Conservation (phyloP, 2,329 filamentous ascomycete species). For the Fusarium heterosporum region DNA sequence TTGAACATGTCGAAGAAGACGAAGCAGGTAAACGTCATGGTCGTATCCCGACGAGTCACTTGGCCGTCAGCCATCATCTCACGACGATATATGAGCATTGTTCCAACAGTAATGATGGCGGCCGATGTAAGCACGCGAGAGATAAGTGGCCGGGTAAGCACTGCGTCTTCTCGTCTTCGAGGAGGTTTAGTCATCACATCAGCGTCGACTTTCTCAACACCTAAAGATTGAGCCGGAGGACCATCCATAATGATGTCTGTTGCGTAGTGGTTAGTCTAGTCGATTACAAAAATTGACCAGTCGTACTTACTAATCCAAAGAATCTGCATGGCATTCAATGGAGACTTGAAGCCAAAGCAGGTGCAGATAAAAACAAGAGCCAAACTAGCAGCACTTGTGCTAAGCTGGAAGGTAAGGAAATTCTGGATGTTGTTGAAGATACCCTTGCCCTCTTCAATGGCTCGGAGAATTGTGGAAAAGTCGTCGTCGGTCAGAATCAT, state of each 20-base stretch:
- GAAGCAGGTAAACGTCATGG: constrained; percentile 99
- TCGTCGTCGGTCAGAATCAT: constrained; percentile 93
- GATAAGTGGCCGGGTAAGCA: constrained; percentile 87
- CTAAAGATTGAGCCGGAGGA: constrained; percentile 94
- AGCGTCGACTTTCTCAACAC: constrained; percentile 93
- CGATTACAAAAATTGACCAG: not conserved
- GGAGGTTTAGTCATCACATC: constrained; percentile 94
- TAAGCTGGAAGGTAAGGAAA: constrained; percentile 97
- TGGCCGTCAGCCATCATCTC: constrained; percentile 88
- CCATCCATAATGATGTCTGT: constrained; percentile 99
- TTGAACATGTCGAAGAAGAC: constrained; percentile 99
- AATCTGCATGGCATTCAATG: constrained; percentile 99
- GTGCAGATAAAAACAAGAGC: constrained; percentile 93
- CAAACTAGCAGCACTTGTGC: constrained; percentile 93
- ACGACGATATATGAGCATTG: constrained; percentile 88
- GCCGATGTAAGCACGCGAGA: constrained; percentile 89
- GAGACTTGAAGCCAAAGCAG: constrained; percentile 91
- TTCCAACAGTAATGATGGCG: constrained; percentile 90
- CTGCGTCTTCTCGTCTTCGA: constrained; percentile 83
- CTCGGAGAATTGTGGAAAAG: constrained; percentile 90
- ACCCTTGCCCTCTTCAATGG: constrained; percentile 98
- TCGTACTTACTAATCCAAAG: constrained; percentile 92
- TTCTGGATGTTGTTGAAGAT: constrained; percentile 99
- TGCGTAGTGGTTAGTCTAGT: constrained; percentile 27
- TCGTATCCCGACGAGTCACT: constrained; percentile 93